phyloP scores from a whole-genome alignment of 495 filamentous ascomycete genomes.

The Lasiosphaeria ovina region DNA sequence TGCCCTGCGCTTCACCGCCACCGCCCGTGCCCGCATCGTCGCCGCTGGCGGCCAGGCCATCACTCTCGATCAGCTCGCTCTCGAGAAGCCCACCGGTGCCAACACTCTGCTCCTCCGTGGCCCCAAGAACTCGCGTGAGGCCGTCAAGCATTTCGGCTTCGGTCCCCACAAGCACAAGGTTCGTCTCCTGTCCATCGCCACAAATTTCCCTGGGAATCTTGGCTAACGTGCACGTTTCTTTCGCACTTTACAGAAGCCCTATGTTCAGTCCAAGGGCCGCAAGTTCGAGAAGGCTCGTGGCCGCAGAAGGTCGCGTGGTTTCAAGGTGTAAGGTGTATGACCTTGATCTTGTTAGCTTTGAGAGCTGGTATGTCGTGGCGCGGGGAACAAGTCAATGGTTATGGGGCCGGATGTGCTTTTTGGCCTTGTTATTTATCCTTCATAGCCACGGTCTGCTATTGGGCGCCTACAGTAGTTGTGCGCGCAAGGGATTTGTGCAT shows the following conservation, averaged over 20 bases:
- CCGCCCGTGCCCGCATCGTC: constrained; percentile 86
- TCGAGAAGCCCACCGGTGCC: constrained; percentile 86
- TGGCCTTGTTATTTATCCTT: neutral
- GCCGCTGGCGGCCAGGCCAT: constrained; percentile 91
- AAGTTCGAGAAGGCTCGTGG: constrained; percentile 99
- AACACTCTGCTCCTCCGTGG: constrained; percentile 95
- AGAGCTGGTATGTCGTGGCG: neutral
- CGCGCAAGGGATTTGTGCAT: neutral
- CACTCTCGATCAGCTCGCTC: constrained; percentile 93
- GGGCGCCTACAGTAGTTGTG: neutral
- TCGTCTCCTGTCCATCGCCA: too few relatives aligned
- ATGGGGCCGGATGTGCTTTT: constrained; percentile 5
- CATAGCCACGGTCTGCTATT: neutral
- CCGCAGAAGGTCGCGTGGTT: constrained; percentile 90
- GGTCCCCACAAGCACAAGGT: constrained; percentile 90
- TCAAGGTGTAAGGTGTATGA: constrained; percentile 82
- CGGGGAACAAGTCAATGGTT: constrained; percentile 10
- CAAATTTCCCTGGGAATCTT: constrained; percentile 56
- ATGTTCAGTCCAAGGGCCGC: constrained; percentile 95
- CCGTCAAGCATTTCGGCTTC: constrained; percentile 97
- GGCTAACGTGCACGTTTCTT: constrained; percentile 33
- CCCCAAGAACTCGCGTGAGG: constrained; percentile 95
- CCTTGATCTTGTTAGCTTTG: constrained; percentile 10
- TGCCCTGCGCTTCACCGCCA: constrained; percentile 91
- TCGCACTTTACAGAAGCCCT: constrained; percentile 67